Conservation (phyloP, 2,329 filamentous ascomycete species). For the Fusarium sp. region DNA sequence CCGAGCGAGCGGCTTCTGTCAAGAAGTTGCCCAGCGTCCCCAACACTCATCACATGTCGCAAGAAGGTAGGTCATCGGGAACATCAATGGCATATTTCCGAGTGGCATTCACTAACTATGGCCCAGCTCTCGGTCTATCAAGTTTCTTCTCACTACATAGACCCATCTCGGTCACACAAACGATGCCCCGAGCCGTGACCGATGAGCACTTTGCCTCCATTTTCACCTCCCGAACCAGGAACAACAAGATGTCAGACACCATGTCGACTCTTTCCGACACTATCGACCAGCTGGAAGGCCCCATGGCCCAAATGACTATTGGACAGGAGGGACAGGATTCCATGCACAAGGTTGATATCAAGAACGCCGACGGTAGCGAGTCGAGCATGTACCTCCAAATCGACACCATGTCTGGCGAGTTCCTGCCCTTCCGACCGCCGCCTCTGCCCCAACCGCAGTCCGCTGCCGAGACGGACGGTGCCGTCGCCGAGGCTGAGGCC, state of each 20-base stretch:
- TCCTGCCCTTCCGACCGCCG: slow-evolving; percentile 85
- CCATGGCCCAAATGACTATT: slow-evolving; percentile 62
- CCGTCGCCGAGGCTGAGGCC: slow-evolving; percentile 45
- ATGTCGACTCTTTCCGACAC: slow-evolving; percentile 71
- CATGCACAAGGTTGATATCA: slow-evolving; percentile 60
- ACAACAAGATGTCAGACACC: slow-evolving; percentile 64
- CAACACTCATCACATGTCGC: slow-evolving; percentile 74
- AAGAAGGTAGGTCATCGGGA: slow-evolving; percentile 61
- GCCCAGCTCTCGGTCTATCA: slow-evolving; percentile 80
- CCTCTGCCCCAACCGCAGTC: slow-evolving; percentile 73
- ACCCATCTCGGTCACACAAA: slow-evolving; percentile 86
- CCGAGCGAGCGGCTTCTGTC: slow-evolving; percentile 55
- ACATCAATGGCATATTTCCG: neutral
- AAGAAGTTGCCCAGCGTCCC: slow-evolving; percentile 75
- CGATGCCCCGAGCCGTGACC: slow-evolving; percentile 75
- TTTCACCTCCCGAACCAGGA: slow-evolving; percentile 67
- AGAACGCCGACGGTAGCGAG: slow-evolving; percentile 63
- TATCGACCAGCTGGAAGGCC: slow-evolving; percentile 66
- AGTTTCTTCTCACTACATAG: slow-evolving; percentile 96
- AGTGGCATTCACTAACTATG: slow-evolving; percentile 28
- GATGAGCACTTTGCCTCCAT: slow-evolving; percentile 83
- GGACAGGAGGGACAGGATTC: slow-evolving; percentile 55
- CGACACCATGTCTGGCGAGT: slow-evolving; percentile 72
- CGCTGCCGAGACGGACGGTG: slow-evolving; percentile 50
- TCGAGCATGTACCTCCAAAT: slow-evolving; percentile 70